These are phyloP conservation scores for Forsythia viridissima DNA, from an alignment of 257 asterid species.

Conservation along the genomic window DNA sequence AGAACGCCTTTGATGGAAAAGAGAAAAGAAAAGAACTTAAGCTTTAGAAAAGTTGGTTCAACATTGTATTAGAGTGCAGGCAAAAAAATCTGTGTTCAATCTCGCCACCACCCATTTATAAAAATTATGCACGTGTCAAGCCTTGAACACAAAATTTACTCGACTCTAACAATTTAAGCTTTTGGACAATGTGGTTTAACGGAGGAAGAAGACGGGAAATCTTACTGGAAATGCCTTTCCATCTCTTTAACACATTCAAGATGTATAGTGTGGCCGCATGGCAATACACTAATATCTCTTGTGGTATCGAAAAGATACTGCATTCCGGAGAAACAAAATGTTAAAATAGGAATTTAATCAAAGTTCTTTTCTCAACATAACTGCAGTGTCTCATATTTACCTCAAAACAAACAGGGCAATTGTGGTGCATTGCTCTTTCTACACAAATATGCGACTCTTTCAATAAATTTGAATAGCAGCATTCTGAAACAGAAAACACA, in stretches of 20 bases:
- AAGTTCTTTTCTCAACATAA: not conserved
- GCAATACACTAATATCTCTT: constrained; percentile 50
- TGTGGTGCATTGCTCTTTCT: constrained; percentile 81
- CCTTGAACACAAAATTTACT: too few species aligned
- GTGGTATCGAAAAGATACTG: constrained; percentile 70
- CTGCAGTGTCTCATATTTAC: constrained; percentile 21
- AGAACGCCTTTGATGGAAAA: not conserved
- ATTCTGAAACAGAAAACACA: constrained; percentile 40
- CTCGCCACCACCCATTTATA: not conserved
- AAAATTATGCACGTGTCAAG: not conserved
- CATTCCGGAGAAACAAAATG: not conserved
- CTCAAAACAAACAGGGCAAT: constrained; percentile 80
- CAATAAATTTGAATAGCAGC: constrained; percentile 60
- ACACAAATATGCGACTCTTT: constrained; percentile 67
- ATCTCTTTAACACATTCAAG: constrained; percentile 62
- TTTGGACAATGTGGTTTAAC: not conserved
- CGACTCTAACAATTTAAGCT: not conserved
- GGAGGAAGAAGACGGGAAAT: not conserved
- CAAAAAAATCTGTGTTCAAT: not conserved
- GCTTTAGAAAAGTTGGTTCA: not conserved
- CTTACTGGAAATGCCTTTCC: constrained; percentile 64
- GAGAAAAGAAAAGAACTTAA: not conserved
- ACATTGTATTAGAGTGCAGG: not conserved
- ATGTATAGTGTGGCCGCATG: constrained; percentile 71
- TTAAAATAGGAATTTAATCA: not conserved